Percentiles rank a stretch among this genome's conserved stretches.
These are phyloP conservation scores for Fusarium ramigenum DNA, from an alignment of 2,329 filamentous ascomycete species.

Conservation along the genomic window DNA sequence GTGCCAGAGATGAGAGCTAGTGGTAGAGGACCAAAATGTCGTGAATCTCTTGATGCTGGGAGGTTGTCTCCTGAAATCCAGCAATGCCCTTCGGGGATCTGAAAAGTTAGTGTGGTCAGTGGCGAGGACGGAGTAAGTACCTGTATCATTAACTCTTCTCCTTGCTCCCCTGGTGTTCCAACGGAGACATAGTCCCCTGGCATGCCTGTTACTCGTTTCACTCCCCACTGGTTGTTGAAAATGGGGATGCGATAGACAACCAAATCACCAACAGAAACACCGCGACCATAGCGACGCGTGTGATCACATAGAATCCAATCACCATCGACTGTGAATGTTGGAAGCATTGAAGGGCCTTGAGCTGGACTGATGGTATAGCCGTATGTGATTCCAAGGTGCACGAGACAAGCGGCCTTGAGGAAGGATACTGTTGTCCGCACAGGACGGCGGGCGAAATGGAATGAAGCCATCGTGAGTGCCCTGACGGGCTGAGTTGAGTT, in stretches of 20 bases:
- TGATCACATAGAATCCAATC: constrained; percentile 77
- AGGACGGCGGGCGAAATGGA: constrained; percentile 52
- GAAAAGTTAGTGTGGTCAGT: constrained; percentile 13
- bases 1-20: constrained; percentile 87
- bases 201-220: constrained; percentile 84
- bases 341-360: constrained; percentile 86
- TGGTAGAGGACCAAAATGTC: constrained; percentile 86
- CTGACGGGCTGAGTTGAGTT: not conserved
- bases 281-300: constrained; percentile 73
- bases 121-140: constrained; percentile 50
- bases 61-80: constrained; percentile 93
- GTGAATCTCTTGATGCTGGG: constrained; percentile 83
- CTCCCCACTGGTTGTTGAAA: constrained; percentile 65
- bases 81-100: constrained; percentile 92
- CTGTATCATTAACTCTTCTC: constrained; percentile 69
- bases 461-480: constrained; percentile 36
- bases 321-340: constrained; percentile 75
- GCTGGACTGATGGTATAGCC: constrained; percentile 67
- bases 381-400: constrained; percentile 64
- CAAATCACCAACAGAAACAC: constrained; percentile 79
- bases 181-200: constrained; percentile 79
- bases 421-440: constrained; percentile 49
- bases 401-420: constrained; percentile 53
- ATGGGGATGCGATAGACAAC: constrained; percentile 82
- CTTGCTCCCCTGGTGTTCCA: constrained; percentile 64